These are phyloP conservation scores for Physcia stellaris DNA, from an alignment of 495 filamentous ascomycete genomes.

Conservation along the genomic window DNA sequence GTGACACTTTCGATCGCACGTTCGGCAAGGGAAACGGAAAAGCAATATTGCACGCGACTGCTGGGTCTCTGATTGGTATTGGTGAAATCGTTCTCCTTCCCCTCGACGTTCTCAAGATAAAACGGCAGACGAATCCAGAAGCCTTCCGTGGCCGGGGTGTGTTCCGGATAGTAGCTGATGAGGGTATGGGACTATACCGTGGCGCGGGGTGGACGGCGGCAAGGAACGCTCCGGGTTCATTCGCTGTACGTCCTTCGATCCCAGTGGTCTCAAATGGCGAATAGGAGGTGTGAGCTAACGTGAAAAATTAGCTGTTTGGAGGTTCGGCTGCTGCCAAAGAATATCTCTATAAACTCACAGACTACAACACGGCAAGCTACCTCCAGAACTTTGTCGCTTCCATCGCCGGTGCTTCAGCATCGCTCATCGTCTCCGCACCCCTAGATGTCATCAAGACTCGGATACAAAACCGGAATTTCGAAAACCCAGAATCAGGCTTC, in stretches of 20 bases:
- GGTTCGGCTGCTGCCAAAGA: conserved; percentile 97
- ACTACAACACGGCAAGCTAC: conserved; percentile 96
- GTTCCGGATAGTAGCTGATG: conserved; percentile 77
- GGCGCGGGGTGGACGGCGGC: conserved; percentile 97
- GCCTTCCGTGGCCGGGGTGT: conserved; percentile 91
- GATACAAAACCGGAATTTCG: conserved; percentile 98
- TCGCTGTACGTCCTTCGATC: conserved; percentile 55
- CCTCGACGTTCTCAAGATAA: conserved; percentile 97
- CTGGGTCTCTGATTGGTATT: conserved; percentile 90
- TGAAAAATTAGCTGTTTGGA: conserved; percentile 88
- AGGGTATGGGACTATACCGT: conserved; percentile 91
- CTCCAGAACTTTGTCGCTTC: conserved; percentile 95
- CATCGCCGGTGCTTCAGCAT: conserved; percentile 83
- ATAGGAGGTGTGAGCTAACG: too few relatives aligned
- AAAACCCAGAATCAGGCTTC: conserved; percentile 90
- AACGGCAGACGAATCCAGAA: conserved; percentile 97
- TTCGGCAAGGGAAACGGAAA: conserved; percentile 97
- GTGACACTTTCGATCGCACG: conserved; percentile 64
- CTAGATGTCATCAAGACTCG: conserved; percentile 98
- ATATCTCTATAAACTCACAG: conserved; percentile 69
- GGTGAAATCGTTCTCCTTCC: conserved; percentile 93
- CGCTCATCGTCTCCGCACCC: conserved; percentile 83
- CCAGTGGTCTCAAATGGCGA: conserved; percentile 9
- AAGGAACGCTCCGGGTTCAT: conserved; percentile 91
- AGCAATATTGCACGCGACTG: conserved; percentile 93